A percentile compares a stretch with the other conserved stretches of the same genome.
These are phyloP conservation scores for Parasarocladium wereldwijsianum DNA, from an alignment of 2,329 filamentous ascomycete genomes.

Conservation along the genomic window DNA sequence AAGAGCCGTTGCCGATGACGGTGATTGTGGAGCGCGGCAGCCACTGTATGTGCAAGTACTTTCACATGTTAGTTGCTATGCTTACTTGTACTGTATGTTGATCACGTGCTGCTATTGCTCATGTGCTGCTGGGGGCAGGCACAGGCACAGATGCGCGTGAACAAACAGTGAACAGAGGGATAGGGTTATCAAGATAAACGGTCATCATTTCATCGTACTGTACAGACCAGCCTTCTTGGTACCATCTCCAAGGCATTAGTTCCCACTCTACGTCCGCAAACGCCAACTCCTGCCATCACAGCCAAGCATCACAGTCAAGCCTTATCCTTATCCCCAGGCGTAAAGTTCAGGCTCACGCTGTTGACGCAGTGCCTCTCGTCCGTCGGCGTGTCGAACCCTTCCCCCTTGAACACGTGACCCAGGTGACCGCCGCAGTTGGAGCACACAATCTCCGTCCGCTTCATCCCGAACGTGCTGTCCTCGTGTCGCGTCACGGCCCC, in stretches of 20 bases:
- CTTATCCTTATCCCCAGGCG: constrained; percentile 26
- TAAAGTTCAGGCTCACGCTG: constrained; percentile 77
- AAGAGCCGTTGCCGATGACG: no score
- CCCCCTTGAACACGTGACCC: constrained; percentile 90
- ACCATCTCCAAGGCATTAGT: no score
- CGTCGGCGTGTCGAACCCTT: constrained; percentile 70
- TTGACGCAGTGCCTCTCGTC: constrained; percentile 98
- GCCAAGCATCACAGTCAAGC: constrained; percentile 12
- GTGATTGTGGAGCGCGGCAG: no score
- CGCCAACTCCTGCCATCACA: constrained; percentile 1
- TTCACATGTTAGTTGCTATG: no score
- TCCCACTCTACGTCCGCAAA: no score
- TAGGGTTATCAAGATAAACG: no score
- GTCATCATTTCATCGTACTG: background rate
- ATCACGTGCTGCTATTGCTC: no score
- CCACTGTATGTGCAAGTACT: no score
- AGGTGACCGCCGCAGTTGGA: constrained; percentile 87
- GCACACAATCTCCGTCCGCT: constrained; percentile 85
- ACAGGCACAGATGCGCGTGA: no score
- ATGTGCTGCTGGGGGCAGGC: no score
- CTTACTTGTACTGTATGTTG: no score
- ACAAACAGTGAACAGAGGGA: no score
- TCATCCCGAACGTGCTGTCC: constrained; percentile 68
- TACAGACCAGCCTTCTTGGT: background rate
- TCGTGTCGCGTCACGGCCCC: constrained; percentile 74